Evolutionary conservation across 2,329 filamentous ascomycete species (phyloP).

Genomic region (Aspergillus calidoustus): DNA sequence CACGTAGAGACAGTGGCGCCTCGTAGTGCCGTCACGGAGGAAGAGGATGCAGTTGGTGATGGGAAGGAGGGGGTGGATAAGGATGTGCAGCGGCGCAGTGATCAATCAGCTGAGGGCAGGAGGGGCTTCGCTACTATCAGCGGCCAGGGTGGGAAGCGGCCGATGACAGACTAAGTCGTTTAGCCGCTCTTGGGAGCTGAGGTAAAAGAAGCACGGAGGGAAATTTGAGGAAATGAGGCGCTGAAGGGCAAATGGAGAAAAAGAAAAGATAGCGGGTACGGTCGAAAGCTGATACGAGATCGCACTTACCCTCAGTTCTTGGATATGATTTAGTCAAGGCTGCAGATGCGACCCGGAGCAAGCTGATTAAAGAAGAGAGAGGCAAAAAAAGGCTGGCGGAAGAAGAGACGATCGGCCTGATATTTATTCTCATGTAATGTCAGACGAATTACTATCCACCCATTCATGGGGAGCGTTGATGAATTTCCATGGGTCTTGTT

Average conservation of each 20-base stretch:
- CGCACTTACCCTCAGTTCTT: not conserved
- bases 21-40: conserved; percentile 18
- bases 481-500: conserved; percentile 19
- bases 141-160: conserved; percentile 22
- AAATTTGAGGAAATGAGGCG: conserved; percentile 4
- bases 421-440: conserved; percentile 24
- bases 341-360: not conserved
- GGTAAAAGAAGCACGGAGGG: conserved; percentile 7
- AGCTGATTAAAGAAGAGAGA: not conserved
- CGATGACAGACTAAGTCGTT: conserved; percentile 18
- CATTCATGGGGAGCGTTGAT: not conserved
- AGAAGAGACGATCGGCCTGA: conserved; percentile 15
- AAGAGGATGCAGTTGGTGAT: conserved; percentile 17
- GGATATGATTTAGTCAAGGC: not conserved
- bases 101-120: conserved; percentile 33
- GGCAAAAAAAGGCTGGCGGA: conserved; percentile 14
- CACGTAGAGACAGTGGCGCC: conserved; percentile 26
- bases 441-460: not conserved
- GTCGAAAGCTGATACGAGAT: not conserved
- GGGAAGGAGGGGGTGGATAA: conserved; percentile 23
- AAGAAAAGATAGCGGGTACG: not conserved
- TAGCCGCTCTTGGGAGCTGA: conserved; percentile 14
- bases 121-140: conserved; percentile 17
- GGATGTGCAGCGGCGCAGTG: conserved; percentile 31
- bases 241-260: not conserved